These are phyloP conservation scores for Ceratopteris richardii DNA, from an alignment of 75 land plant species.

Conservation along the genomic window DNA sequence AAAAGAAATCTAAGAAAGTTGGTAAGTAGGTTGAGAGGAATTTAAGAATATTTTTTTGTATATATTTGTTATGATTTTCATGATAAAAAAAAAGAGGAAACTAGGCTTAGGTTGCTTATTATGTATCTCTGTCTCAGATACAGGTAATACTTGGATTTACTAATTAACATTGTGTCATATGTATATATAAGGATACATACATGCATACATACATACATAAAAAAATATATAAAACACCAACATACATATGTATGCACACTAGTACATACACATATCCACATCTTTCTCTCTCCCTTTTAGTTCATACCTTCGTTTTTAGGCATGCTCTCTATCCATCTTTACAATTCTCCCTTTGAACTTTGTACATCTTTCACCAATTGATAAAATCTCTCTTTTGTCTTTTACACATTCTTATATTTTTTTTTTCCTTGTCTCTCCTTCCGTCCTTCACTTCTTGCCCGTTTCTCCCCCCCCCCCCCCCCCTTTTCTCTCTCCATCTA, in stretches of 20 bases:
- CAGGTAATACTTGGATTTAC: no score
- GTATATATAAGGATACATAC: background rate
- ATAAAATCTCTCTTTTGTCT: background rate
- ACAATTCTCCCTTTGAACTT: background rate
- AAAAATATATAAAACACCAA: background rate
- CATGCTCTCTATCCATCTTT: background rate
- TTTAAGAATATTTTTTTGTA: no score
- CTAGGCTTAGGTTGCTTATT: no score
- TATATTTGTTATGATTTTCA: no score
- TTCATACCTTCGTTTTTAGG: background rate
- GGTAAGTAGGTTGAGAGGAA: no score
- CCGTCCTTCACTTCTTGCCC: no score
- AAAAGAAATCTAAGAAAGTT: no score
- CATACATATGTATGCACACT: background rate
- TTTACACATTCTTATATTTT: background rate
- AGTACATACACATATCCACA: background rate
- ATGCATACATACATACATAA: background rate
- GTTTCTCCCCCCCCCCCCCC: no score
- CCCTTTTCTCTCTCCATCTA: no score
- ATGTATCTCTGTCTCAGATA: no score
- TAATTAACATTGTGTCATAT: no score
- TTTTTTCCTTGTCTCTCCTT: background rate
- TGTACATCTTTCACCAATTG: background rate
- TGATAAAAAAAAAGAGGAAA: no score
- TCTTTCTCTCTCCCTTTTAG: background rate